Base-by-base conservation (phyloP, 2,329 filamentous ascomycete species). In the Orbilia javanica region DNA sequence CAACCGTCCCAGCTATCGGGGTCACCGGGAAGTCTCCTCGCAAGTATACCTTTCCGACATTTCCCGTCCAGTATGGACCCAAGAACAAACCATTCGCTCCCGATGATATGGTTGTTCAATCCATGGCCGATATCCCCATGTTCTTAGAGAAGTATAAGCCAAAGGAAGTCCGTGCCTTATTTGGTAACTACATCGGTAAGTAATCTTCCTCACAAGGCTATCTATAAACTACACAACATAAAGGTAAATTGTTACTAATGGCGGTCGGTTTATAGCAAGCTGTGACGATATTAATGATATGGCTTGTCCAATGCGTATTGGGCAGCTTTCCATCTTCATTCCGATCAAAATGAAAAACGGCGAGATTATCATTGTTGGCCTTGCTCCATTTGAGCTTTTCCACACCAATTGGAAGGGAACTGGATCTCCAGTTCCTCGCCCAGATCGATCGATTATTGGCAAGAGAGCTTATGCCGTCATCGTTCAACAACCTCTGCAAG, bases 361-460 rank as follows among this genome's bases (percentile, higher is more conserved):
- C 8, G 63, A 67, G 1, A 50, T 27, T 18, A 65, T 70, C 31
- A 78, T 46, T 10, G 74, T 72, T 6, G 74, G 67, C 7, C 67
- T 78, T 34, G 74, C 74, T 6, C 74, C 74, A 4, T 27, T 15
- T 36, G 74, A 78, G 67, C 62, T 78, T 8, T 78, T 78, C 46
- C 67, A 71, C 39, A 6, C 50, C 8, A 42, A 10, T 13, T 78
- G 74, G 74, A 20, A n/a, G 15, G 74, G 74, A 20, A 72, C 74
- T 34, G 65, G 65, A 31, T 55, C 52, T 29, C 22, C 60, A 15
- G 62, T 36, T 31, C 74, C 74, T 4, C 25, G 13, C 10, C 67
- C 44, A 0, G 67, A 78, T 42, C 67, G 55, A 4, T 72, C 74
- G 0, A 63, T 78, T 34, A 67, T 72, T n/a, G 74, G 67, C 1